Evolutionary conservation across 2,329 filamentous ascomycete genomes (phyloP).

Genomic region (Botrytis fragariae): DNA sequence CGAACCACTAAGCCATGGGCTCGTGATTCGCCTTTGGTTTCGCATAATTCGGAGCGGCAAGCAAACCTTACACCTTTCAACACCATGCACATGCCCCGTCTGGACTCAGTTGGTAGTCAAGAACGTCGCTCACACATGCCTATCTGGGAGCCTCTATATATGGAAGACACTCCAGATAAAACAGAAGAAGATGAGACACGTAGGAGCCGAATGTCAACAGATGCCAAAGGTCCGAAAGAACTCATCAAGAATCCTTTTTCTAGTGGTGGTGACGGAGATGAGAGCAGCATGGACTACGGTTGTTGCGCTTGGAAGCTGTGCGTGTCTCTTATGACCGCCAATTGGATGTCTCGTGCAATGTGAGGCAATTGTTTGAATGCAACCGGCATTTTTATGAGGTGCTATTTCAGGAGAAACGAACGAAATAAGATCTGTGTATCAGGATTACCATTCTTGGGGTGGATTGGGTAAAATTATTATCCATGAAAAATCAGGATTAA

Average conservation of each 20-base stretch:
- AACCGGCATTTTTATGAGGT: background rate
- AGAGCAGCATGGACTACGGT: background rate
- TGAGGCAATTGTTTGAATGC: background rate
- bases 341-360: slow-evolving; percentile 13
- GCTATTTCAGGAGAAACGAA: background rate
- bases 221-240: background rate
- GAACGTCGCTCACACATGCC: slow-evolving; percentile 5
- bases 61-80: slow-evolving; percentile 7
- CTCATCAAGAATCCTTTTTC: background rate
- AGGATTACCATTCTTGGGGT: background rate
- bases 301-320: slow-evolving; percentile 15
- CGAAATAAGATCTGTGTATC: background rate
- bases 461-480: background rate
- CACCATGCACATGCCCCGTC: slow-evolving; percentile 13
- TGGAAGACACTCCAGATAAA: background rate
- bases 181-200: background rate
- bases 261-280: background rate
- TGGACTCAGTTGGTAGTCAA: background rate
- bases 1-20: background rate
- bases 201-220: background rate
- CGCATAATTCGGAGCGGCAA: background rate
- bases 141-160: slow-evolving; percentile 14
- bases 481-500: background rate
- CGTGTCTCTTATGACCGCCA: background rate
- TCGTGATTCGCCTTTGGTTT: background rate